Evolutionary conservation across 1,284 basidiomycete genomes (phyloP).

Genomic region (Pholiota adiposa): DNA sequence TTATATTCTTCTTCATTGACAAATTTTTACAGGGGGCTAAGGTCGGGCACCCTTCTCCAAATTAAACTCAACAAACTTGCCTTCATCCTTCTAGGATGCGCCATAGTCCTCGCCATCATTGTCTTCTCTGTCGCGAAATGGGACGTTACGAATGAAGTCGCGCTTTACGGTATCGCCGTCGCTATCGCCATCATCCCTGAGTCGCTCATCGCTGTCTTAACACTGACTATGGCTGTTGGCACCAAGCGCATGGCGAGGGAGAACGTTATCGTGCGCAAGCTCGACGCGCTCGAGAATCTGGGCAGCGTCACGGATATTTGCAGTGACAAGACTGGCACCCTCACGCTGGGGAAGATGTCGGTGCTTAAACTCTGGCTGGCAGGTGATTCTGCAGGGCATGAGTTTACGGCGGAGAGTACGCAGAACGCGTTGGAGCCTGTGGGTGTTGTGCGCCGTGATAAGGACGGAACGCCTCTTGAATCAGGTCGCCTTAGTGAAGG

Average conservation of each 20-base stretch:
- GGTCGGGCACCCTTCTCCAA: constrained; percentile 59
- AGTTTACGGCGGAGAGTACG: constrained; percentile 34
- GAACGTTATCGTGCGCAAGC: constrained; percentile 54
- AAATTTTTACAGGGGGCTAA: constrained; percentile 30
- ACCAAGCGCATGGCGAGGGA: constrained; percentile 55
- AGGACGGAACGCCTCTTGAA: constrained; percentile 23
- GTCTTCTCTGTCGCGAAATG: constrained; percentile 56
- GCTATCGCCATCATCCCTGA: constrained; percentile 48
- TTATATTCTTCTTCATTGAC: neutral
- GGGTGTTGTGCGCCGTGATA: constrained; percentile 30
- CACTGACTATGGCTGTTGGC: constrained; percentile 53
- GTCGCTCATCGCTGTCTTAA: constrained; percentile 46
- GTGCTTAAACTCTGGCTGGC: constrained; percentile 64
- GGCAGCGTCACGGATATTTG: constrained; percentile 64
- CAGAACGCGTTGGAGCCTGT: constrained; percentile 36
- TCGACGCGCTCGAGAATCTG: constrained; percentile 64
- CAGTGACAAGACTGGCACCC: constrained; percentile 68
- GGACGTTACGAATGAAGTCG: constrained; percentile 45
- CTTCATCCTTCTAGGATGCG: constrained; percentile 59
- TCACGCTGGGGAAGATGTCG: constrained; percentile 59
- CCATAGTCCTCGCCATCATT: constrained; percentile 59
- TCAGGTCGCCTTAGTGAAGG: constrained; percentile 23
- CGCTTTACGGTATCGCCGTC: constrained; percentile 50
- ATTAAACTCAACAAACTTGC: constrained; percentile 64
- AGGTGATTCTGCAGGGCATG: constrained; percentile 24